Evolutionary conservation across 225 moss, liverwort and hornwort genomes (phyloP), one percentile per base, ranked within the genome.

Genomic region (Anthoceros angustus): DNA sequence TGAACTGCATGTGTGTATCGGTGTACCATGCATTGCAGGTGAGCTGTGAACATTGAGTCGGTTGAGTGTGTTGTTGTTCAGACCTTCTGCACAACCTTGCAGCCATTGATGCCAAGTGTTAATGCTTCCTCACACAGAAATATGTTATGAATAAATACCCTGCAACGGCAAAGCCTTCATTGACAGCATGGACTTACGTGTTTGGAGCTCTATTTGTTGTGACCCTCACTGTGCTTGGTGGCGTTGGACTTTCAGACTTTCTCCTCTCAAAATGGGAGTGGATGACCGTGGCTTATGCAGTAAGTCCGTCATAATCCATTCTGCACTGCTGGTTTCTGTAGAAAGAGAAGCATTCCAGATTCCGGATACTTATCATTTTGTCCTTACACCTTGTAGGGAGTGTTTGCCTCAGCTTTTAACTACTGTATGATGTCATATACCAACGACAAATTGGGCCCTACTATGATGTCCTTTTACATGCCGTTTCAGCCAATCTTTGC

Each of bases 21-120:
- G 7, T 82, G 55, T 98, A 98, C 73, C 82, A 91, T 65, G 88
- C 86, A 18, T 70, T 75, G 62, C 95, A 95, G 95, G 95, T 95
- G 55, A 18, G 55, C n/a, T 9, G 6, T 32, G 16, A 55, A 9
- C 6, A 0, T 7, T 18, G n/a, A 55, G 55, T n/a, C n/a, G n/a
- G n/a, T n/a, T n/a, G n/a, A n/a, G n/a, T n/a, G n/a, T n/a, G n/a
- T 23, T 55, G 18, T 12, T 55, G 8, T 1, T 23, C n/a, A 12
- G 46, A 12, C 18, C 14, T 18, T 48, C 2, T 48, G 12, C 18
- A 15, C 23, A 32, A 23, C 55, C 16, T 55, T 55, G 5, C 55
- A 55, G 55, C 55, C 8, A 8, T 46, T 46, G 11, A 16, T 11
- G 42, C 14, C 15, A 8, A 15, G 66, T 39, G 41, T 16, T 16